These are phyloP conservation scores for Aspergillus fischeri DNA, from an alignment of 2,329 filamentous ascomycete genomes.

Conservation along the genomic window DNA sequence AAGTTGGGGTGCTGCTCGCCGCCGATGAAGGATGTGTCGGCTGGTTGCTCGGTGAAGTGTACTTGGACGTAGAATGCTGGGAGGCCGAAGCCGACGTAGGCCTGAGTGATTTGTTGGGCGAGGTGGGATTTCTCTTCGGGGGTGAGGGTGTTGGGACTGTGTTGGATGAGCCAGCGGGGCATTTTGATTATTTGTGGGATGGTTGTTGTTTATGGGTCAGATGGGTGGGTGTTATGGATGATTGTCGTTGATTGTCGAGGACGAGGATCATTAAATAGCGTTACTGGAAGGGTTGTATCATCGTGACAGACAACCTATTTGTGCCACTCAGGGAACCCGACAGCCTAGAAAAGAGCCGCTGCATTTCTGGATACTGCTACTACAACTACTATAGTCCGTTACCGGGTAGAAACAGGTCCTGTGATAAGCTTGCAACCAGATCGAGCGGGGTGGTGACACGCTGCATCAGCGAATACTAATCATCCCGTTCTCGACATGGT, in stretches of 20 bases:
- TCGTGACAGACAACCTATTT: no score
- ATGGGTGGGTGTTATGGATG: not conserved
- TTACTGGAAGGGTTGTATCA: not conserved
- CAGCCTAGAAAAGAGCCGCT: no score
- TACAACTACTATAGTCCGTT: no score
- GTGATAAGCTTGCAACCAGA: no score
- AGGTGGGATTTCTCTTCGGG: conserved; percentile 1
- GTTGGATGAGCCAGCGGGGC: conserved; percentile 2
- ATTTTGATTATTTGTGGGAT: not conserved
- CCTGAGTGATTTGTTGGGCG: conserved; percentile 4
- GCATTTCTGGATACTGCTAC: no score
- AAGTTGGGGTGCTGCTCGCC: not conserved
- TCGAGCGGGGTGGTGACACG: not conserved
- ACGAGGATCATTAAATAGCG: not conserved
- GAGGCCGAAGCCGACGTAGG: conserved; percentile 1
- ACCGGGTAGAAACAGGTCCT: not conserved
- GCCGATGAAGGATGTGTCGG: conserved; percentile 1
- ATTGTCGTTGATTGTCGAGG: not conserved
- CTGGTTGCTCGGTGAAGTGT: not conserved
- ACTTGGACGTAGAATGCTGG: conserved; percentile 1
- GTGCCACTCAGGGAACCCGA: no score
- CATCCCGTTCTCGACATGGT: not conserved
- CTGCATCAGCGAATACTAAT: not conserved
- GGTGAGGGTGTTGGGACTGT: conserved; percentile 2
- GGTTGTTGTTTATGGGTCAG: not conserved